Conservation (phyloP, 2,329 filamentous ascomycete genomes). For the Fusarium compactum region DNA sequence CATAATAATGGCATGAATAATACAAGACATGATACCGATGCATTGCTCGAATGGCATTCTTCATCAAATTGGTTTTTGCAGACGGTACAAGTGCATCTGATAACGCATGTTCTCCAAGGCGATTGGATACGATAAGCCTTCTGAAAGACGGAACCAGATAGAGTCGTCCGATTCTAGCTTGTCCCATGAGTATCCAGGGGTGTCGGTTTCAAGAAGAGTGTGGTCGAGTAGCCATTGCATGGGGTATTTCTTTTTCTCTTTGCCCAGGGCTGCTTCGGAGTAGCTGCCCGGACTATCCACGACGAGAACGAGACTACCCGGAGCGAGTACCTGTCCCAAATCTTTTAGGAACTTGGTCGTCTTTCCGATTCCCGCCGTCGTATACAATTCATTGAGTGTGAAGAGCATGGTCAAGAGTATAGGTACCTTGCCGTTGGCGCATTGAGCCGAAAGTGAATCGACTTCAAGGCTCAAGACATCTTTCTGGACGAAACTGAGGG, state of each 20-base stretch:
- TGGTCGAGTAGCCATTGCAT: slow-evolving; percentile 95
- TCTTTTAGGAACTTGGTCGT: slow-evolving; percentile 82
- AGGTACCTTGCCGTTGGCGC: slow-evolving; percentile 51
- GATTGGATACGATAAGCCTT: slow-evolving; percentile 80
- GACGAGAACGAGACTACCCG: slow-evolving; percentile 79
- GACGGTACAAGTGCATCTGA: slow-evolving; percentile 85
- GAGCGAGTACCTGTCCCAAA: slow-evolving; percentile 69
- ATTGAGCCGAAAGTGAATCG: slow-evolving; percentile 50
- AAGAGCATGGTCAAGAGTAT: slow-evolving; percentile 86
- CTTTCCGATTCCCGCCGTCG: slow-evolving; percentile 74
- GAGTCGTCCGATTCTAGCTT: slow-evolving; percentile 82
- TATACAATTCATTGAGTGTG: slow-evolving; percentile 95
- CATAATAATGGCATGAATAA: slow-evolving; percentile 23
- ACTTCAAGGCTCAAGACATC: slow-evolving; percentile 62
- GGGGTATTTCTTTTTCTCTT: slow-evolving; percentile 76
- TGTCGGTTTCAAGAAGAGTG: slow-evolving; percentile 68
- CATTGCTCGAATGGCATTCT: slow-evolving; percentile 14
- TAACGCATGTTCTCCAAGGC: slow-evolving; percentile 94
- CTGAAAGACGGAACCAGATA: slow-evolving; percentile 83
- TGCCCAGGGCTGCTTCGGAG: slow-evolving; percentile 80
- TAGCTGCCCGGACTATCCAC: slow-evolving; percentile 96
- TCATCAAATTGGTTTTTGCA: slow-evolving; percentile 43
- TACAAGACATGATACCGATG: slow-evolving; percentile 34
- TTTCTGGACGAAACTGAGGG: slow-evolving; percentile 58
- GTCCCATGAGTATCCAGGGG: slow-evolving; percentile 71